These are phyloP conservation scores for Verticillium dahliae DNA, from an alignment of 2,329 filamentous ascomycete species.

Conservation along the genomic window DNA sequence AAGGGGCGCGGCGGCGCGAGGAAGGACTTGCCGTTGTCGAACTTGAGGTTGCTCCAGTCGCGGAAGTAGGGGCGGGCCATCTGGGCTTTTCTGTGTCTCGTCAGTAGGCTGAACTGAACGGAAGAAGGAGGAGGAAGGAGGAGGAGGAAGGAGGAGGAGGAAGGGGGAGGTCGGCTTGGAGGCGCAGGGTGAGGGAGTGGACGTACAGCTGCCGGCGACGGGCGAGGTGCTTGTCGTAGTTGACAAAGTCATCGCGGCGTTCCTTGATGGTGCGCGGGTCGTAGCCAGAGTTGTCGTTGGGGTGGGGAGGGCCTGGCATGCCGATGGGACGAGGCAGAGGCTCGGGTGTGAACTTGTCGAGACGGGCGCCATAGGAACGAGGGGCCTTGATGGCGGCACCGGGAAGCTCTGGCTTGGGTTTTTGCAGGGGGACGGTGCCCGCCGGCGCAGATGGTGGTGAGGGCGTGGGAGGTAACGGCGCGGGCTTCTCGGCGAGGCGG, in stretches of 20 bases:
- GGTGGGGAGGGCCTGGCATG: slow-evolving; percentile 62
- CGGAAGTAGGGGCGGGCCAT: slow-evolving; percentile 88
- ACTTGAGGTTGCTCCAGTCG: slow-evolving; percentile 81
- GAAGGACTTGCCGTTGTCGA: slow-evolving; percentile 89
- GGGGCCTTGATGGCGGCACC: slow-evolving; percentile 51
- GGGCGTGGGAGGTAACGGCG: slow-evolving; percentile 5
- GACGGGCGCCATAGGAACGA: slow-evolving; percentile 50
- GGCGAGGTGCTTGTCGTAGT: slow-evolving; percentile 78
- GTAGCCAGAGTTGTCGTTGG: slow-evolving; percentile 76
- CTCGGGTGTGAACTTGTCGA: slow-evolving; percentile 50
- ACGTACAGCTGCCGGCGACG: slow-evolving; percentile 68
- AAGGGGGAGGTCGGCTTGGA: not conserved
- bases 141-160: not conserved
- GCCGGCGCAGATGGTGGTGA: slow-evolving; percentile 12
- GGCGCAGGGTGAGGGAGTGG: not conserved
- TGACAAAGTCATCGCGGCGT: slow-evolving; percentile 70
- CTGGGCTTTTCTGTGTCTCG: slow-evolving; percentile 54
- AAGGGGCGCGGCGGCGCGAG: slow-evolving; percentile 79
- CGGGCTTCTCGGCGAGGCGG: slow-evolving; percentile 20
- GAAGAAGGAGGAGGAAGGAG: too few relatives aligned
- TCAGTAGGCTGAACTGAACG: not conserved
- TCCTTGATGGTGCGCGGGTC: slow-evolving; percentile 62
- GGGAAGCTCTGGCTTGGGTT: slow-evolving; percentile 29
- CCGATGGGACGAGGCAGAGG: slow-evolving; percentile 72
- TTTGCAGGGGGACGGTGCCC: slow-evolving; percentile 9